Evolutionary conservation across 2,329 filamentous ascomycete genomes (phyloP).

Genomic region (Exophiala sp.): DNA sequence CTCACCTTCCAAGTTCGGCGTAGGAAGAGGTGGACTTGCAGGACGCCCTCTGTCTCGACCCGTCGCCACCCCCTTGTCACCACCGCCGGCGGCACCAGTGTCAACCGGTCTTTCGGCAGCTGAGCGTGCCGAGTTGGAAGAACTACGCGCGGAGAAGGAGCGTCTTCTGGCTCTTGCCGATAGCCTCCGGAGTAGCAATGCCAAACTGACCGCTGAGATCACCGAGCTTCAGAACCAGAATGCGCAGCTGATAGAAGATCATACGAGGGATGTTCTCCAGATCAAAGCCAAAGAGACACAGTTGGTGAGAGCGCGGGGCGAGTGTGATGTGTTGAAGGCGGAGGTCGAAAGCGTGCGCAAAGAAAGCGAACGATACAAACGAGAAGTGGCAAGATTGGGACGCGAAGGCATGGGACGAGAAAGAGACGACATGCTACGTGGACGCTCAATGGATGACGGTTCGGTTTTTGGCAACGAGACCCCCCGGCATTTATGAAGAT

Average conservation of each 20-base stretch:
- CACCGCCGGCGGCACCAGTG: conserved; percentile 51
- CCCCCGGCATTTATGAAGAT: conserved; percentile 38
- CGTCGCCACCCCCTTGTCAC: conserved; percentile 45
- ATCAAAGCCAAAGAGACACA: conserved; percentile 99
- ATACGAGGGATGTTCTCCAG: conserved; percentile 87
- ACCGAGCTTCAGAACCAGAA: conserved; percentile 96
- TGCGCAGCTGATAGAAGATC: conserved; percentile 91
- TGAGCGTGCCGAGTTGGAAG: conserved; percentile 90
- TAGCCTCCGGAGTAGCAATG: conserved; percentile 73
- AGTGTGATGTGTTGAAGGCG: conserved; percentile 82
- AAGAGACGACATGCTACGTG: conserved; percentile 26
- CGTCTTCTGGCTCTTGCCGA: conserved; percentile 67
- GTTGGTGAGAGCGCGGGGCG: conserved; percentile 81
- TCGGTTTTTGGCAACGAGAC: conserved; percentile 56
- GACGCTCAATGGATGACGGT: conserved; percentile 38
- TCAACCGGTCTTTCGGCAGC: conserved; percentile 63
- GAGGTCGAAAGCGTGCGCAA: conserved; percentile 75
- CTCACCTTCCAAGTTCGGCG: conserved; percentile 55
- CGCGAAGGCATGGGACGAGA: conserved; percentile 37
- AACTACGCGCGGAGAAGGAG: conserved; percentile 78
- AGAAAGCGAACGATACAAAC: conserved; percentile 89
- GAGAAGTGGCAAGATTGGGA: conserved; percentile 59
- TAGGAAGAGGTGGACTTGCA: conserved; percentile 71
- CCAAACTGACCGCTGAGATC: conserved; percentile 76
- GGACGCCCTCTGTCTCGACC: conserved; percentile 80